phyloP scores from a whole-genome alignment of 768 basidiomycete species.

The Suillus ampliporus region DNA sequence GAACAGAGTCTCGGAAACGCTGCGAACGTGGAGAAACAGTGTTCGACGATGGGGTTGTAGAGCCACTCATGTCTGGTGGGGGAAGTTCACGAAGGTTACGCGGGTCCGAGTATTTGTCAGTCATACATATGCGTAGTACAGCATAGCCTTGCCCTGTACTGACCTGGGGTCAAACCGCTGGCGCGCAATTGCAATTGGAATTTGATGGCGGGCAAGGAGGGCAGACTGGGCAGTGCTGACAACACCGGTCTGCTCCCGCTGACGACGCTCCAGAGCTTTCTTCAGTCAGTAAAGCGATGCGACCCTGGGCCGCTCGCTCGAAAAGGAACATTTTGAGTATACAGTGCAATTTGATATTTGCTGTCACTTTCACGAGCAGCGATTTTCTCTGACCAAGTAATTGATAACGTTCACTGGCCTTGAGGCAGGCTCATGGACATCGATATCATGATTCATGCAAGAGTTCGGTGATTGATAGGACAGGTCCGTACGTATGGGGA shows the following conservation, averaged over 20 bases:
- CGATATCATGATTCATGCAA: background rate
- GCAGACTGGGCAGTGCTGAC: background rate
- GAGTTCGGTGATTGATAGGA: background rate
- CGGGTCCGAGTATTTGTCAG: background rate
- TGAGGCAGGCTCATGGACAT: background rate
- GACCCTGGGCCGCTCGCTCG: background rate
- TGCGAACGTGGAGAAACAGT: slow-evolving; percentile 28
- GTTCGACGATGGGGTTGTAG: background rate
- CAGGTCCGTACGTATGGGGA: slow-evolving; percentile 4
- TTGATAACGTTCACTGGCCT: background rate
- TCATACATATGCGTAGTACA: background rate
- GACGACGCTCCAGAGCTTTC: background rate
- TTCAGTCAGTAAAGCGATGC: background rate
- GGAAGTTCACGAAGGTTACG: background rate
- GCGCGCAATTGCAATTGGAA: background rate
- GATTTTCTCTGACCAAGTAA: background rate
- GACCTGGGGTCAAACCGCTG: background rate
- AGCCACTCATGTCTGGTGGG: slow-evolving; percentile 11
- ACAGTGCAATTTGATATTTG: too few species aligned
- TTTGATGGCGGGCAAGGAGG: background rate
- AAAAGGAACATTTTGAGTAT: background rate
- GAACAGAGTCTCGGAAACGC: slow-evolving; percentile 50
- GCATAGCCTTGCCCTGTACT: background rate
- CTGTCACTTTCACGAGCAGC: too few species aligned
- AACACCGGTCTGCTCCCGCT: background rate